Evolutionary conservation across 2,329 filamentous ascomycete species (phyloP).

Genomic region (Penicillium sp.): DNA sequence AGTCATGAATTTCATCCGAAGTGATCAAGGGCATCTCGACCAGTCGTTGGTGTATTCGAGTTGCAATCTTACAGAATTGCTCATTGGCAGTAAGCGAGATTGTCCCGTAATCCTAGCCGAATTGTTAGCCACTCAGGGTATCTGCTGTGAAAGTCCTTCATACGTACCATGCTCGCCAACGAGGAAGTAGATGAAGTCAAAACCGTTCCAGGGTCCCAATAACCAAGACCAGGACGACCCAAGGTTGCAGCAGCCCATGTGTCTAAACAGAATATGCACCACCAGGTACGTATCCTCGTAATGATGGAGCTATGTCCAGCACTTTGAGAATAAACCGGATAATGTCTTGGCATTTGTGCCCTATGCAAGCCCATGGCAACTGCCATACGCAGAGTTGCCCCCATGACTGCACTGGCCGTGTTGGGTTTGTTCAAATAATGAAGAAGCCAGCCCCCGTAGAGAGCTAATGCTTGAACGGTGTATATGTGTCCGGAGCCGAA

Average conservation of each 20-base stretch:
- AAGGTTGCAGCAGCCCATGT: not conserved
- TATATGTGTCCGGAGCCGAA: not conserved
- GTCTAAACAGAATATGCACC: not conserved
- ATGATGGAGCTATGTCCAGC: not conserved
- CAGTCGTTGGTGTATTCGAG: not conserved
- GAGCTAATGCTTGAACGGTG: not conserved
- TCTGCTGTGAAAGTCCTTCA: not conserved
- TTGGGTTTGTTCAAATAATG: not conserved
- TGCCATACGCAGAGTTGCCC: not conserved
- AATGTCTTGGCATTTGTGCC: not conserved
- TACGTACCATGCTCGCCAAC: not conserved
- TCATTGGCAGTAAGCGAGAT: not conserved
- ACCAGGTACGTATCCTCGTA: not conserved
- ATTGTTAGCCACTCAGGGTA: not conserved
- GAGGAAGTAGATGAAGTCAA: not conserved
- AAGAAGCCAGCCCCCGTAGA: not conserved
- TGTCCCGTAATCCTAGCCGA: not conserved
- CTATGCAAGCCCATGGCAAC: not conserved
- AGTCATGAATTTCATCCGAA: not conserved
- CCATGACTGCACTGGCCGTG: not conserved
- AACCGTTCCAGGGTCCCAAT: not conserved
- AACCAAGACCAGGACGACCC: not conserved
- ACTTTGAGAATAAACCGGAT: not conserved
- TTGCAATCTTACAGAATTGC: not conserved
- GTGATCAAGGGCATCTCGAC: not conserved